These are phyloP conservation scores for Fusarium algeriense DNA, from an alignment of 2,329 filamentous ascomycete species.

Conservation along the genomic window DNA sequence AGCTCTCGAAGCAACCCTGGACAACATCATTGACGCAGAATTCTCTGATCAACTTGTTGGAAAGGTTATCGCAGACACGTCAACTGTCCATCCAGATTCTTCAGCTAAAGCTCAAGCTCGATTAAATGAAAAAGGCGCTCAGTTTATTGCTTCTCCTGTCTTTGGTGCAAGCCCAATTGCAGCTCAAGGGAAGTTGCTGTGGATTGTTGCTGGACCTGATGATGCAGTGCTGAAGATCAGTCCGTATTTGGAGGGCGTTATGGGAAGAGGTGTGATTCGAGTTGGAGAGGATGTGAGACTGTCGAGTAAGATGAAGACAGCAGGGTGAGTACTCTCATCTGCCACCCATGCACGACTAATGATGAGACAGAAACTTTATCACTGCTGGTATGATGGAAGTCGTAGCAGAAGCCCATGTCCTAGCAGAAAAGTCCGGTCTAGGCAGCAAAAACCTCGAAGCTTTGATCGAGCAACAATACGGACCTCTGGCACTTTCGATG, in stretches of 20 bases:
- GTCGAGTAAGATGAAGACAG: slow-evolving; percentile 62
- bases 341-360: neutral
- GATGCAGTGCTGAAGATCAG: slow-evolving; percentile 51
- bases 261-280: slow-evolving; percentile 57
- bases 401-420: slow-evolving; percentile 62
- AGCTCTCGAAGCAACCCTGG: slow-evolving; percentile 52
- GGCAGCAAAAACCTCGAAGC: slow-evolving; percentile 56
- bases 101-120: slow-evolving; percentile 48
- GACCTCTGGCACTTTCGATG: slow-evolving; percentile 53
- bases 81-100: slow-evolving; percentile 62
- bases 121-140: slow-evolving; percentile 48
- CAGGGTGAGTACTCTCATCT: slow-evolving; percentile 50
- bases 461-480: slow-evolving; percentile 58
- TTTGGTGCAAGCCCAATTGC: slow-evolving; percentile 66
- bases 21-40: slow-evolving; percentile 46
- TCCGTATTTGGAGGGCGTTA: slow-evolving; percentile 57
- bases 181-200: slow-evolving; percentile 59
- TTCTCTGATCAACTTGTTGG: slow-evolving; percentile 31
- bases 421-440: slow-evolving; percentile 60
- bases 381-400: slow-evolving; percentile 63
- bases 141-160: slow-evolving; percentile 61
- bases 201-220: slow-evolving; percentile 58
- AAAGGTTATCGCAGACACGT: slow-evolving; percentile 64
- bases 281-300: slow-evolving; percentile 59
- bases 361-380: slow-evolving; percentile 57